Evolutionary conservation across 768 basidiomycete genomes (phyloP), one percentile per base, ranked within the genome.

Genomic region (Kwoniella sp.): DNA sequence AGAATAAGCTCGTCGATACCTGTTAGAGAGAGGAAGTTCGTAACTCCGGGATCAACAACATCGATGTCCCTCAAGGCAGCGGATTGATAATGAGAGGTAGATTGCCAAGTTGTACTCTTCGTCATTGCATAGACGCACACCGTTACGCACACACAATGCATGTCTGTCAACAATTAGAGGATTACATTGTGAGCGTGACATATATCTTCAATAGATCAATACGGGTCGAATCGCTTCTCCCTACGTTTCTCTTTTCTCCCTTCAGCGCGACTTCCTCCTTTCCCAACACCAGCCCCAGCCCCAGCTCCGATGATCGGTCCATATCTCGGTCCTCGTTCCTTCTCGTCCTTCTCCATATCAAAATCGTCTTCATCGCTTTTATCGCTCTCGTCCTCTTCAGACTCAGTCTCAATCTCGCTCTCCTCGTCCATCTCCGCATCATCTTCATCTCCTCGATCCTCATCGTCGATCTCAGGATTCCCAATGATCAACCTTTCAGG

Each of bases 381-480:
- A 29, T 60, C 58, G 13, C 1, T 26, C 37, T 69, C 60, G 3
- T 62, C 60, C n/a, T 29, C 62, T 27, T 70, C 66, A 8, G 66
- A 57, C 4, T 75, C 73, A 6, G 63, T 63, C 56, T 70, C 72
- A 12, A 71, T 73, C 52, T 76, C 76, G 48, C 70, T 68, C 60
- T 70, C 72, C n/a, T 68, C 63, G 10, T 69, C 68, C 27, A 61
- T 69, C 19, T 50, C 63, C 36, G 69, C 65, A 22, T 70, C 69
- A 33, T 67, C 33, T 5, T 68, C 67, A 59, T 74, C 72, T 15
- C 63, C 67, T 9, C 66, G 69, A 36, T 76, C 73, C 53, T 70
- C 68, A 46, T 76, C 65, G 37, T 80, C 79, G 25, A 74, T 25
- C 12, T 68, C 72, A 2, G 64, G 68, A 64, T 80, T 74, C 13